Evolutionary conservation across 768 basidiomycete genomes (phyloP), one percentile per base, ranked within the genome.

Genomic region (Sporobolomyces roseus): DNA sequence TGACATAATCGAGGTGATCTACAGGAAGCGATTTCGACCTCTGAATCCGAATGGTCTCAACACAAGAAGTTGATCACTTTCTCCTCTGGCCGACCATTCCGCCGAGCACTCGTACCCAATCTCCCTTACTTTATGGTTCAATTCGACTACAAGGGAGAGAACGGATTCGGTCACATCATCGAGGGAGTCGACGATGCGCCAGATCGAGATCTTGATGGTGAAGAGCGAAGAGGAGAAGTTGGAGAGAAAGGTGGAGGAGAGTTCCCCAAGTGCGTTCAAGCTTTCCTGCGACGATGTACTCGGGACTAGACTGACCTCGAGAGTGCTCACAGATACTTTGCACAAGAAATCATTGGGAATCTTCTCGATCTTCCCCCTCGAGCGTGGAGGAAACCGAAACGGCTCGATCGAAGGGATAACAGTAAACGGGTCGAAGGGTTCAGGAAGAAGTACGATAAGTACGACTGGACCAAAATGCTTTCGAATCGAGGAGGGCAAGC

Each of bases 81-180:
- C 77, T 85, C 90, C 4, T 81, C 86, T 13, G 83, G 91, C 6
- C 90, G 94, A 23, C 94, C 94, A 4, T 98, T 98, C 82, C 83
- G 93, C 48, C 85, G 94, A 0, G 87, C 90, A 30, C 90, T 99
- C 88, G 94, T 99, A 16, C 87, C 93, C 4, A 96, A 97, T 75
- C 80, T 99, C 35, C 96, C 96, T 1, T 99, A 99, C 79, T 99
- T 99, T 76, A 94, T 93, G 91, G 90, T 98, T 10, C 93, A 94
- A 74, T 99, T 94, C 78, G 96, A 99, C 79, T 83, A 98, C 79
- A 97, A 93, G 75, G 75, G 96, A 30, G 93, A 97, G 79, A 92
- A 91, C 76, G 96, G 96, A 3, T 99, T 92, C 77, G 96, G 96
- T 0, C 96, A 99, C 79, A 90, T 99, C 70, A 96, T 99, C 68